Conservation (phyloP, 495 filamentous ascomycete species). For the Penicillium paradoxum region DNA sequence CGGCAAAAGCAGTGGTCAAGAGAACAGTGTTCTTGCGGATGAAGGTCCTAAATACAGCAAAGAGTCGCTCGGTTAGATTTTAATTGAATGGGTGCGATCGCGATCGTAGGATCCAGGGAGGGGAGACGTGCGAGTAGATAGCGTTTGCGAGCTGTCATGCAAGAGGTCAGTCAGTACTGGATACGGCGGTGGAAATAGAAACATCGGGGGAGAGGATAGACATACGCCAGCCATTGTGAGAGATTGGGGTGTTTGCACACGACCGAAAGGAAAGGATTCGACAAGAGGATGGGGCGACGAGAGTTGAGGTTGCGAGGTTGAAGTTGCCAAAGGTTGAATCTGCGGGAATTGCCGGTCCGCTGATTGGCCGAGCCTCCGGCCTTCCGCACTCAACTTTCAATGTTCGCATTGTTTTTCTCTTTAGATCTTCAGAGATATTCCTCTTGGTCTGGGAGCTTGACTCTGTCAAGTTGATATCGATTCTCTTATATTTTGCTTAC, state of each 20-base stretch:
- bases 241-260: constrained; percentile 17
- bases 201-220: constrained; percentile 5
- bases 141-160: constrained; percentile 48
- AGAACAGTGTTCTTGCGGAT: constrained; percentile 83
- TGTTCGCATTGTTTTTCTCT: background rate
- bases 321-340: constrained; percentile 27
- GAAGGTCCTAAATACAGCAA: constrained; percentile 55
- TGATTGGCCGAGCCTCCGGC: constrained; percentile 40
- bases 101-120: constrained; percentile 13
- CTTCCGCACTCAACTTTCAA: constrained; percentile 16
- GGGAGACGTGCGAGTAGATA: constrained; percentile 77
- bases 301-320: constrained; percentile 26
- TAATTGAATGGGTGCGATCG: constrained; percentile 13
- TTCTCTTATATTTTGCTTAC: background rate
- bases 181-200: background rate
- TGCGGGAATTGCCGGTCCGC: constrained; percentile 41
- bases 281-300: constrained; percentile 13
- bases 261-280: constrained; percentile 12
- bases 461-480: background rate
- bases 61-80: constrained; percentile 19
- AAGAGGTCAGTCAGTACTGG: constrained; percentile 30
- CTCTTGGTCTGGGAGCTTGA: constrained; percentile 1
- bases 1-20: constrained; percentile 76
- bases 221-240: constrained; percentile 52
- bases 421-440: constrained; percentile 4